Evolutionary conservation across 495 filamentous ascomycete species (phyloP).

Genomic region (Aspergillus campestris): DNA sequence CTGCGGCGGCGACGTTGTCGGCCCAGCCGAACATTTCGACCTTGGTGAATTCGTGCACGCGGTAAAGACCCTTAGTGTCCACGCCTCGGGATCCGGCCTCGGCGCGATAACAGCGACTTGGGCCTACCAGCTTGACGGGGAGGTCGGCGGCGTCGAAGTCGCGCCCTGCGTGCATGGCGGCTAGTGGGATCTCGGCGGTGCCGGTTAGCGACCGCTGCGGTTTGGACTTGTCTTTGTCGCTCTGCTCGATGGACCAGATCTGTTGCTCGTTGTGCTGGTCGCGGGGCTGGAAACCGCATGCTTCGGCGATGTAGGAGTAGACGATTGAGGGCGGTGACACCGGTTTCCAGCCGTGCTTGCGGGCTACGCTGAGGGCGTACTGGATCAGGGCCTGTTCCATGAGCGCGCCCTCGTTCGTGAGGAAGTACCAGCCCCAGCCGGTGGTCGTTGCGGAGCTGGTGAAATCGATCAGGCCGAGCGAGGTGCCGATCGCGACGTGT

Average conservation of each 20-base stretch:
- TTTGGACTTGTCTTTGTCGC: slow-evolving; percentile 49
- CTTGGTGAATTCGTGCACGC: slow-evolving; percentile 99
- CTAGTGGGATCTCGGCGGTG: slow-evolving; percentile 91
- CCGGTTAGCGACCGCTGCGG: slow-evolving; percentile 68
- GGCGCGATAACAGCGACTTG: slow-evolving; percentile 84
- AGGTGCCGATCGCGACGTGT: slow-evolving; percentile 76
- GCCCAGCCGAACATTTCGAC: slow-evolving; percentile 93
- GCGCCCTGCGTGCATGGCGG: slow-evolving; percentile 75
- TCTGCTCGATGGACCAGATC: slow-evolving; percentile 68
- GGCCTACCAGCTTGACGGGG: slow-evolving; percentile 71
- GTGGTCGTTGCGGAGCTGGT: slow-evolving; percentile 63
- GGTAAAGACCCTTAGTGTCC: slow-evolving; percentile 90
- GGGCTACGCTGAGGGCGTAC: slow-evolving; percentile 66
- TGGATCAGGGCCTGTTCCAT: slow-evolving; percentile 89
- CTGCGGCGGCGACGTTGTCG: slow-evolving; percentile 32
- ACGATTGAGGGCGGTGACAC: slow-evolving; percentile 84
- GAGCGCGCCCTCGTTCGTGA: slow-evolving; percentile 78
- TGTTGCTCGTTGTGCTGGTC: slow-evolving; percentile 89
- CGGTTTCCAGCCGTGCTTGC: slow-evolving; percentile 60
- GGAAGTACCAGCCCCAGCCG: slow-evolving; percentile 97
- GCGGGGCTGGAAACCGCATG: slow-evolving; percentile 88
- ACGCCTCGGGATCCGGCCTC: slow-evolving; percentile 85
- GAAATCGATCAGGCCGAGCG: slow-evolving; percentile 81
- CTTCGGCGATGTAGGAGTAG: slow-evolving; percentile 80
- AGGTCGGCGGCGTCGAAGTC: slow-evolving; percentile 53